These are phyloP conservation scores for Luffa aegyptiaca DNA, from an alignment of 306 rosid species.

Conservation along the genomic window DNA sequence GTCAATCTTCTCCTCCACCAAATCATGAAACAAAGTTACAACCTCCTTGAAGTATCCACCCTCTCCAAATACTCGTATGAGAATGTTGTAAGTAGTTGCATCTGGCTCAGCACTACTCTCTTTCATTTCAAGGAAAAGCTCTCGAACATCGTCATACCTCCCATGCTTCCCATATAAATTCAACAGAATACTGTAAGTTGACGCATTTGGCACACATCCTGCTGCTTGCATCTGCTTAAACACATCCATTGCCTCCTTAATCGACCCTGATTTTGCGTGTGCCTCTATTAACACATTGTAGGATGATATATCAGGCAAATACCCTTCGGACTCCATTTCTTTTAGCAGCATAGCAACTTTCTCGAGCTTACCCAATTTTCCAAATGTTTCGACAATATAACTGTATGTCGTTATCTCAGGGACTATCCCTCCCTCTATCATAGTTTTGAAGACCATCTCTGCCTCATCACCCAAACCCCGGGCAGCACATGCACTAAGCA, in stretches of 20 bases:
- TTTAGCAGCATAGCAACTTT: constrained; percentile 76
- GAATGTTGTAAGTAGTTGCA: constrained; percentile 80
- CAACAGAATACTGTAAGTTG: constrained; percentile 69
- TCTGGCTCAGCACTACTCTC: constrained; percentile 80
- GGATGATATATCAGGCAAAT: constrained; percentile 73
- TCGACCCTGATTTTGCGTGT: constrained; percentile 51
- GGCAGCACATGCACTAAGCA: constrained; percentile 84
- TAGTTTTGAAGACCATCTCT: constrained; percentile 86
- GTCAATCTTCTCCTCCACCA: constrained; percentile 86
- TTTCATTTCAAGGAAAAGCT: constrained; percentile 94
- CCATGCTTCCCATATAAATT: constrained; percentile 74
- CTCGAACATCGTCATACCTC: constrained; percentile 82
- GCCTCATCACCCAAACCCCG: constrained; percentile 83
- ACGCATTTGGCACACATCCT: constrained; percentile 68
- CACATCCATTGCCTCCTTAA: constrained; percentile 62
- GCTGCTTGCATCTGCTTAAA: constrained; percentile 96
- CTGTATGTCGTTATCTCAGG: constrained; percentile 72
- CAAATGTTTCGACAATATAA: constrained; percentile 74
- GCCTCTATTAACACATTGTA: constrained; percentile 85
- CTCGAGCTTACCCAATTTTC: constrained; percentile 53
- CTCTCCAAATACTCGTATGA: constrained; percentile 89
- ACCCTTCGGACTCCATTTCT: constrained; percentile 83
- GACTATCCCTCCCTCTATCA: constrained; percentile 85
- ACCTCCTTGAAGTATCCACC: constrained; percentile 97
- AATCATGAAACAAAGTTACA: constrained; percentile 91